A percentile compares a stretch with the other conserved stretches of the same genome.
Conservation (phyloP, 805 yeast species). For the Hanseniaspora valbyensis region DNA sequence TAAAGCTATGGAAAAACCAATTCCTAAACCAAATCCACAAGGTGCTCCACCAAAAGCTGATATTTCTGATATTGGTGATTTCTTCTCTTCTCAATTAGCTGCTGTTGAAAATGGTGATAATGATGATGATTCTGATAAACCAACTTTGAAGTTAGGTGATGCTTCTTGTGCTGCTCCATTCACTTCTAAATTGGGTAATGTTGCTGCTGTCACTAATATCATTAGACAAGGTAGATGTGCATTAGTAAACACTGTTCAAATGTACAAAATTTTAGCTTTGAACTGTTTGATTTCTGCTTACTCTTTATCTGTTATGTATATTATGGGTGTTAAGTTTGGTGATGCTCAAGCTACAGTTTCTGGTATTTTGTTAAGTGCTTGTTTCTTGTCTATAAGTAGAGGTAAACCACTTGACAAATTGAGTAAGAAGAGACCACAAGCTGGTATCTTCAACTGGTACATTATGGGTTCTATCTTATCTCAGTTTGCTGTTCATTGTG, state of each 20-base stretch:
- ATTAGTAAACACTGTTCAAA: constrained; percentile 90
- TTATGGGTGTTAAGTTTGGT: constrained; percentile 97
- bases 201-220: constrained; percentile 82
- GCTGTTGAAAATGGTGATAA: constrained; percentile 25
- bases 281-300: constrained; percentile 95
- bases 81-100: constrained; percentile 45
- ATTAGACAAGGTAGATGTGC: constrained; percentile 98
- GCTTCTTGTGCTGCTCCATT: constrained; percentile 99
- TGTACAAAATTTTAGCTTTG: constrained; percentile 95
- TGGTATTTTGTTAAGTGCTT: constrained; percentile 83
- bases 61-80: constrained; percentile 56
- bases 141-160: constrained; percentile 88
- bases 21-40: constrained; percentile 25
- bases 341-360: constrained; percentile 96
- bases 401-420: constrained; percentile 83
- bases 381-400: constrained; percentile 90
- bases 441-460: constrained; percentile 87
- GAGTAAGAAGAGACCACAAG: constrained; percentile 91
- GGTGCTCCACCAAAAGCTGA: constrained; percentile 31
- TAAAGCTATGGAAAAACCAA: constrained; percentile 36
- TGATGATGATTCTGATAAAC: constrained; percentile 64
- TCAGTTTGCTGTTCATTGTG: constrained; percentile 87
- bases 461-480: constrained; percentile 97
- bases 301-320: constrained; percentile 80
- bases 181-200: constrained; percentile 87